Percentiles rank a stretch among this genome's conserved stretches.
Conservation (phyloP, 192 early-diverging fungal species). For the Backusella luteola region DNA sequence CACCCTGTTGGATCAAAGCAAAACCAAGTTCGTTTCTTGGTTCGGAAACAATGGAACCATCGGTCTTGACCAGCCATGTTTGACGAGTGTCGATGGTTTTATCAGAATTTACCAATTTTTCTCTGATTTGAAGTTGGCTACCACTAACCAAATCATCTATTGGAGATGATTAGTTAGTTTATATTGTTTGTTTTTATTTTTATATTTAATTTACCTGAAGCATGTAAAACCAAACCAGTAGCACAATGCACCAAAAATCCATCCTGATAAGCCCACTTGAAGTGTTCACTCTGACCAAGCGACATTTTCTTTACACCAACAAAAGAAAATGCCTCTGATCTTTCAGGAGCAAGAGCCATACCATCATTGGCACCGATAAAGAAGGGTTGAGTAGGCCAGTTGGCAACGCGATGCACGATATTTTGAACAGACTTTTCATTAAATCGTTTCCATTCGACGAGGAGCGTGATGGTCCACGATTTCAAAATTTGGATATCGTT, state of each 20-base stretch:
- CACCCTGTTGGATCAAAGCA: slow-evolving; percentile 10
- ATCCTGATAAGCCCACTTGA: slow-evolving; percentile 15
- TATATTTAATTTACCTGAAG: slow-evolving; percentile 11
- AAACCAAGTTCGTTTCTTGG: slow-evolving; percentile 8
- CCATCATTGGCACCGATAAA: slow-evolving; percentile 18
- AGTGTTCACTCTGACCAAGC: neutral
- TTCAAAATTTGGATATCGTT: slow-evolving; percentile 11
- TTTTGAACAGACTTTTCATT: slow-evolving; percentile 11
- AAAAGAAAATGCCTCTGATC: slow-evolving; percentile 14
- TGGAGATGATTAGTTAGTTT: neutral
- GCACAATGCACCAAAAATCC: slow-evolving; percentile 23
- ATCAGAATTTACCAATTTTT: neutral
- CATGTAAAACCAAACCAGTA: slow-evolving; percentile 28
- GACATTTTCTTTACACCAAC: slow-evolving; percentile 1
- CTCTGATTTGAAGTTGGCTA: slow-evolving; percentile 17
- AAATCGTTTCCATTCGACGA: slow-evolving; percentile 18
- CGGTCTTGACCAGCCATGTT: slow-evolving; percentile 14
- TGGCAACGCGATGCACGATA: slow-evolving; percentile 2
- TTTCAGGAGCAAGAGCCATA: slow-evolving; percentile 14
- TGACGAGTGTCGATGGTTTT: neutral
- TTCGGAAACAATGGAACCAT: slow-evolving; percentile 12
- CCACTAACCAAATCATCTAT: slow-evolving; percentile 17
- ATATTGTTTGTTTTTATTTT: neutral
- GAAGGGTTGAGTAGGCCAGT: slow-evolving; percentile 22
- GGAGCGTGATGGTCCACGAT: slow-evolving; percentile 13